Base-by-base conservation (phyloP, 2,329 filamentous ascomycete genomes). In the Ophiostoma perfectum region DNA sequence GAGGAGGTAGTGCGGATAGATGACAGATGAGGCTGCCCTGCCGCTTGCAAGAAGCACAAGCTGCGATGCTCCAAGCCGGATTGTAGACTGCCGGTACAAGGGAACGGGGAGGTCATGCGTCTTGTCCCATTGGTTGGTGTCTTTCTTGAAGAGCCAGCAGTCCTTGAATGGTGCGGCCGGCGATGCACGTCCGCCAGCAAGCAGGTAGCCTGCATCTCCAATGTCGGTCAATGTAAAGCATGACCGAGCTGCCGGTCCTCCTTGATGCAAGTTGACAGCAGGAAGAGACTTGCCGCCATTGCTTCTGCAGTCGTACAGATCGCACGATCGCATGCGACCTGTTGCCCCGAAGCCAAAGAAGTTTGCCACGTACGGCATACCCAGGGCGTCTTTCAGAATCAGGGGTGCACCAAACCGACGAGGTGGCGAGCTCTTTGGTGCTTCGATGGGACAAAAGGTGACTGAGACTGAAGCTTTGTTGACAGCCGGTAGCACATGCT, bases 121-220 rank as follows among this genome's bases (percentile, higher is more conserved):
- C 71, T 81, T 82, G 69, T 82, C 81, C 92, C 92, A 97, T 14
- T 74, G 76, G 60, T 77, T 77, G 2, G 74, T 71, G 4, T 81
- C 81, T 66, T 83, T 83, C 66, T 84, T 81, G 71, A 89, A 86
- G 1, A 93, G 73, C 92, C 92, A 97, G 73, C 90, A 93, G 76
- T 95, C 91, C 47, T 81, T 80, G 58, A 92, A 80, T 1, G 87
- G 87, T 42, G 82, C 83, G 12, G 87, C 82, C 4, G 93, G 93
- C 7, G 92, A 94, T n/a, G 84, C 82, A 70, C 93, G 85, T 5
- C 94, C 94, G 38, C 94, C 93, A 42, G 86, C 83, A 64, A 97
- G 80, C 11, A 97, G 78, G 70, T 83, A 83, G 16, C 85, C 84
- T 36, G 78, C 77, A 45, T 81, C 78, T 1, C 82, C 83, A 5